Percentiles rank a stretch among this genome's conserved stretches.
Conservation (phyloP, 108 stramenopile species). For the Fragilariopsis cylindrus region DNA sequence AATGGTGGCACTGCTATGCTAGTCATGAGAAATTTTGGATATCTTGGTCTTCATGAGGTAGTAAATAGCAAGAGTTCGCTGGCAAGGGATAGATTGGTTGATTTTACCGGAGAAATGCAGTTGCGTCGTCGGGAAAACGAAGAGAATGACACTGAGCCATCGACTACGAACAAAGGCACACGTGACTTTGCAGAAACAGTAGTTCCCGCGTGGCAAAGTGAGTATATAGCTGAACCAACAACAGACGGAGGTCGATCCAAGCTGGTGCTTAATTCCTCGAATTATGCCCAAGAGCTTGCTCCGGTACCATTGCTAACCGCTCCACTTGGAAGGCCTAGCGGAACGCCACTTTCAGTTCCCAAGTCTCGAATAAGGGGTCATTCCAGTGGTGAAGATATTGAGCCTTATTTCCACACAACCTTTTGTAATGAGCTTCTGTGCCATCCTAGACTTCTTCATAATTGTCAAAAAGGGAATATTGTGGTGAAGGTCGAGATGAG, state of each 20-base stretch:
- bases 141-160: conserved; percentile 9
- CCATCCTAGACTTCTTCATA: conserved; percentile 64
- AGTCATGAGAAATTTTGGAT: conserved; percentile 88
- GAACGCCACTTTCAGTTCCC: conserved; percentile 12
- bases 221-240: conserved; percentile 70
- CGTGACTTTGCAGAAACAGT: background rate
- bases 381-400: conserved; percentile 48
- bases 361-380: conserved; percentile 26
- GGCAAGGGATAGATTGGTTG: conserved; percentile 79
- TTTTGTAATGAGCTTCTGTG: conserved; percentile 86
- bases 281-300: conserved; percentile 80
- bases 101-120: conserved; percentile 81
- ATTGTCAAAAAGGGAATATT: conserved; percentile 72
- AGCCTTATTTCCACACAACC: conserved; percentile 57
- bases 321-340: conserved; percentile 13
- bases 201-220: conserved; percentile 45
- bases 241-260: conserved; percentile 54
- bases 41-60: conserved; percentile 81
- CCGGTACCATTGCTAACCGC: conserved; percentile 55
- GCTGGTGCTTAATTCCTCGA: conserved; percentile 13
- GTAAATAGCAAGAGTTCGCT: conserved; percentile 69
- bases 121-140: conserved; percentile 41
- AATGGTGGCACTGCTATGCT: conserved; percentile 86
- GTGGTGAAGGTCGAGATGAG: conserved; percentile 79
- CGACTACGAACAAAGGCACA: background rate